A percentile compares a stretch with the other conserved stretches of the same genome.
These are phyloP conservation scores for Coemansia sp. DNA, from an alignment of 192 early-diverging fungal genomes.

Conservation along the genomic window DNA sequence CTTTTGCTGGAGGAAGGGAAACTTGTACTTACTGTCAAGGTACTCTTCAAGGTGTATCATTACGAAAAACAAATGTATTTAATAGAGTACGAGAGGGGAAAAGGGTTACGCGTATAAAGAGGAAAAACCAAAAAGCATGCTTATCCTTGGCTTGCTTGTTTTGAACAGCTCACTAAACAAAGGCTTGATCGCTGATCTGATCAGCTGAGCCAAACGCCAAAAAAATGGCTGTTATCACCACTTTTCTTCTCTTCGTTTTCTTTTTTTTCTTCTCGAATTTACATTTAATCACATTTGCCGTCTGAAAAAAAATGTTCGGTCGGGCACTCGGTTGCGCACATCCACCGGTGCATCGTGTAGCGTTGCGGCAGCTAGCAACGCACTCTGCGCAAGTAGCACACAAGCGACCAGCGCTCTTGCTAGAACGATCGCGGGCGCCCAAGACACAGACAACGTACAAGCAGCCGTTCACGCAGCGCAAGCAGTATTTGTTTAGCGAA, in stretches of 20 bases:
- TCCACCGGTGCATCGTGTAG: background rate
- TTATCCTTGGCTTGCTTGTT: no score
- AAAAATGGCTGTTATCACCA: no score
- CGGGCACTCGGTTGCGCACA: background rate
- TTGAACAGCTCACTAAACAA: no score
- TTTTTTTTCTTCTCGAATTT: no score
- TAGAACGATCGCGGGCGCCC: constrained; percentile 38
- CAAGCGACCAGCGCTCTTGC: background rate
- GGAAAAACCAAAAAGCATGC: background rate
- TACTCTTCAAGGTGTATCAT: constrained; percentile 86
- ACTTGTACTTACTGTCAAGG: constrained; percentile 68
- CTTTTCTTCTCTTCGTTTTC: no score
- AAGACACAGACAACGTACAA: constrained; percentile 52
- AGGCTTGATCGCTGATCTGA: no score
- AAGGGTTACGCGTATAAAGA: background rate
- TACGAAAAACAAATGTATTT: background rate
- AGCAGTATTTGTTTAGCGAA: constrained; percentile 48
- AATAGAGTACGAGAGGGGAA: background rate
- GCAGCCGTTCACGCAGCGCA: constrained; percentile 56
- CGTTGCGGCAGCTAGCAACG: background rate
- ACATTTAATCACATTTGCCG: no score
- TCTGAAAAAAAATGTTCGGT: background rate
- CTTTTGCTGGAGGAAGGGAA: background rate
- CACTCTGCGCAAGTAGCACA: background rate
- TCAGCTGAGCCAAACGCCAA: no score